Conservation (phyloP, 2,329 filamentous ascomycete species). For the Penicillium capsulatum region DNA sequence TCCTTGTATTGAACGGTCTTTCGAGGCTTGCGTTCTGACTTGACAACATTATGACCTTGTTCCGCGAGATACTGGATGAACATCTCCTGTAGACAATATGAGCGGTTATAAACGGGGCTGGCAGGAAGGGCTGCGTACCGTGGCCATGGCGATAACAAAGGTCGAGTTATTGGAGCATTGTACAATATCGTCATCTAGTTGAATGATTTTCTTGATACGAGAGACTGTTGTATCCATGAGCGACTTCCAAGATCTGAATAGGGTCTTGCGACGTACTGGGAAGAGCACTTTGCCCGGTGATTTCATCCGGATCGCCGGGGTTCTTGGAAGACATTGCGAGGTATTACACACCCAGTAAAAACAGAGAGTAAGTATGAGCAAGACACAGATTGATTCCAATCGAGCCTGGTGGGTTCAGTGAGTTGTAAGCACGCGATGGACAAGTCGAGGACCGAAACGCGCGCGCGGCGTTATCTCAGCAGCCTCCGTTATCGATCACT, state of each 20-base stretch:
- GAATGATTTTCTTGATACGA: constrained; percentile 92
- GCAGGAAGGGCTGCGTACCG: constrained; percentile 50
- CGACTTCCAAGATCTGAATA: neutral
- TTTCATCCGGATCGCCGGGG: constrained; percentile 74
- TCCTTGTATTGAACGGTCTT: constrained; percentile 96
- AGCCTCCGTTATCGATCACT: constrained; percentile 26
- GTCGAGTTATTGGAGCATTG: constrained; percentile 90
- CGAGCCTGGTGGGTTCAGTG: neutral
- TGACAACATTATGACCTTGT: constrained; percentile 81
- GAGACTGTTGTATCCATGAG: constrained; percentile 60
- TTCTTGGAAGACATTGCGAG: constrained; percentile 76
- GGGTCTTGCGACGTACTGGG: constrained; percentile 61
- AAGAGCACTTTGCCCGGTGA: constrained; percentile 78
- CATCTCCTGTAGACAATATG: constrained; percentile 62
- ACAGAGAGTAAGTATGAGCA: neutral
- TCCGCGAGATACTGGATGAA: constrained; percentile 89
- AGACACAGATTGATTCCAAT: neutral
- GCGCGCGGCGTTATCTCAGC: constrained; percentile 27
- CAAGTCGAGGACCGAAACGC: constrained; percentile 16
- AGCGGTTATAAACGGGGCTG: constrained; percentile 13
- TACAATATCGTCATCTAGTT: constrained; percentile 76
- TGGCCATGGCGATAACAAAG: constrained; percentile 88
- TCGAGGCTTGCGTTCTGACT: constrained; percentile 84
- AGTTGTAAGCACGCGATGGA: constrained; percentile 9
- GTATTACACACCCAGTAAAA: neutral